Base-by-base conservation (phyloP, 768 basidiomycete species). In the Lanmaoa pseudosensibilis region DNA sequence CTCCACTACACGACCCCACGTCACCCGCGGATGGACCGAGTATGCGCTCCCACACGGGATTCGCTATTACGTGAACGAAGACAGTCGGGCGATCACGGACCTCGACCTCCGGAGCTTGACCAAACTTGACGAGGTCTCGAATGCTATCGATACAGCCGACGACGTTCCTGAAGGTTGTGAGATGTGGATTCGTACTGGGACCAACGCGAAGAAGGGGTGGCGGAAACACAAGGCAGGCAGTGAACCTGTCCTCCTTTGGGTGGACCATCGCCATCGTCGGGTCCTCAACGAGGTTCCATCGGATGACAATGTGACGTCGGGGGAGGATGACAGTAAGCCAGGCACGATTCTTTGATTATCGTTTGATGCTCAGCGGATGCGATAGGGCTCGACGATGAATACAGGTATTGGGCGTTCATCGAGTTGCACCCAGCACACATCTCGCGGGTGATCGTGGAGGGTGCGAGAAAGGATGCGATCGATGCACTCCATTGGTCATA, bases 401-500 rank as follows among this genome's bases (percentile, higher is more conserved):
- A 87, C 62, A 78, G 87, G 52, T 93, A 91, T 65, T 93, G 92
- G 92, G 75, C 83, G 7, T 93, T 86, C 65, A 80, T 93, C 73
- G 87, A 91, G 69, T 73, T 80, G 34, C 90, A 92, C 62, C 91
- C 91, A 0, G 88, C 87, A 0, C 91, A 93, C 67, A 74, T 77
- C 9, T 65, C 78, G 0, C 62, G 38, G n/a, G 63, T n/a, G 33
- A 75, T 92, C 27, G 80, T 86, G 9, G 63, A 72, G 8, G 78
- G 76, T 41, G 85, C 86, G 11, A 79, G 79, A 47, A 71, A 75
- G 0, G 90, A 93, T 60, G 91, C 91, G 1, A 77, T 87, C 64
- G 88, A 92, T 52, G 82, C 83, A 0, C 74, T 93, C 59, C 88
- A 83, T 23, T 93, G 92, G 91, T 83, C 87, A 10, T 90, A 87